phyloP scores from a whole-genome alignment of 1,284 basidiomycete species.

The Neolentinus lepideus region DNA sequence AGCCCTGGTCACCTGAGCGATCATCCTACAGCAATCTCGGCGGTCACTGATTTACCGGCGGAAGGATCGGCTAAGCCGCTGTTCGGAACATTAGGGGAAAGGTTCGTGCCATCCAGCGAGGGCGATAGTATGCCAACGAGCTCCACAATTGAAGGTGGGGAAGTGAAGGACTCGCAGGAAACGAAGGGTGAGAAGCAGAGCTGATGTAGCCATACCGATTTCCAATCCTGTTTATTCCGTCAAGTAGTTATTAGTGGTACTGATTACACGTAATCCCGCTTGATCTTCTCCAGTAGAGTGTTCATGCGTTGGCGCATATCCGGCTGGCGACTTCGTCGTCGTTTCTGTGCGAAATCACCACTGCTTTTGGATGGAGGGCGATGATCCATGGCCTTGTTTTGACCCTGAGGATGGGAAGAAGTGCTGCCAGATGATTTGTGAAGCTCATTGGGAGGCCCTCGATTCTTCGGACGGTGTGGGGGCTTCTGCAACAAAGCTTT shows the following conservation, averaged over 20 bases:
- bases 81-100: conserved; percentile 48
- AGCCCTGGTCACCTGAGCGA: conserved; percentile 76
- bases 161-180: conserved; percentile 26
- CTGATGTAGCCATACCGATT: too few species aligned
- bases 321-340: conserved; percentile 41
- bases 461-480: too few species aligned
- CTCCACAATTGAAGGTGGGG: too few species aligned
- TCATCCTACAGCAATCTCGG: conserved; percentile 60
- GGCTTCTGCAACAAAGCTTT: too few species aligned
- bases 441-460: too few species aligned
- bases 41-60: conserved; percentile 46
- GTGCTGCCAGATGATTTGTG: too few species aligned
- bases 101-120: conserved; percentile 52
- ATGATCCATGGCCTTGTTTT: too few species aligned
- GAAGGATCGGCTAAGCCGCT: conserved; percentile 28
- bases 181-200: conserved; percentile 23
- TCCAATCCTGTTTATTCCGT: neutral
- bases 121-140: conserved; percentile 30
- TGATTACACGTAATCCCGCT: conserved; percentile 42
- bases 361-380: neutral
- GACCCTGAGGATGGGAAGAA: too few species aligned
- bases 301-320: conserved; percentile 77
- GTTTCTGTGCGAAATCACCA: conserved; percentile 4
- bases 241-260: neutral
- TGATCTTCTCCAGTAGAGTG: conserved; percentile 71